phyloP scores from a whole-genome alignment of 2,329 filamentous ascomycete genomes.

The Aspergillus sp. region DNA sequence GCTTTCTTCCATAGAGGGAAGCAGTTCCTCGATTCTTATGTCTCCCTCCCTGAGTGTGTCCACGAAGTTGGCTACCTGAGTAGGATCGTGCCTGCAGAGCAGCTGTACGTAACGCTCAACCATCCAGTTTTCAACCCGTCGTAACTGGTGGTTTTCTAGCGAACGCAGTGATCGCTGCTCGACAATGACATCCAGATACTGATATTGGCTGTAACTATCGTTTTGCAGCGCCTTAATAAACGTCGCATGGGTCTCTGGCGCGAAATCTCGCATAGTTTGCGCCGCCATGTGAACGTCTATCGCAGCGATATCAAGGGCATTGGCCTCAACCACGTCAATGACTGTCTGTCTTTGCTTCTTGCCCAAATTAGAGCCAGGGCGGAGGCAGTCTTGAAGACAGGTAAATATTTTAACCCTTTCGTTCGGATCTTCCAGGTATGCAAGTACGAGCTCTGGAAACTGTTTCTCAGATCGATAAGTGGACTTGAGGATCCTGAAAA shows the following conservation, averaged over 20 bases:
- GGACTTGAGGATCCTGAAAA: conserved; percentile 88
- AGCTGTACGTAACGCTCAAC: conserved; percentile 83
- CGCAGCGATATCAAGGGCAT: conserved; percentile 65
- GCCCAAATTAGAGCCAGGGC: conserved; percentile 61
- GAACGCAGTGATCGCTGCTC: conserved; percentile 56
- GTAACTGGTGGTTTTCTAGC: conserved; percentile 32
- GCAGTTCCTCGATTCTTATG: conserved; percentile 72
- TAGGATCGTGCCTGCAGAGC: conserved; percentile 82
- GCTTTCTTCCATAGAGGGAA: conserved; percentile 84
- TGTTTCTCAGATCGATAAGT: conserved; percentile 79
- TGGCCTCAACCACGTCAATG: conserved; percentile 62
- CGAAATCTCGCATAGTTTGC: conserved; percentile 60
- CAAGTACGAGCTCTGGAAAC: conserved; percentile 73
- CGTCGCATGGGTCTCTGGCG: conserved; percentile 64
- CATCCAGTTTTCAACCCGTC: conserved; percentile 56
- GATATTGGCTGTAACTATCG: conserved; percentile 65
- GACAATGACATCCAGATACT: conserved; percentile 74
- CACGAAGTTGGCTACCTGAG: conserved; percentile 83
- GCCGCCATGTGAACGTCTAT: conserved; percentile 68
- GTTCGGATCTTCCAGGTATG: conserved; percentile 81
- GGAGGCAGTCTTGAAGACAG: conserved; percentile 74
- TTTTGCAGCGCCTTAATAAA: conserved; percentile 64
- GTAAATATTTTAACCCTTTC: conserved; percentile 75
- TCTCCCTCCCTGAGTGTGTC: conserved; percentile 73
- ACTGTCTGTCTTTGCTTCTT: conserved; percentile 73